Evolutionary conservation across 2,329 filamentous ascomycete genomes (phyloP).

Genomic region (Calonectria ilicicola): DNA sequence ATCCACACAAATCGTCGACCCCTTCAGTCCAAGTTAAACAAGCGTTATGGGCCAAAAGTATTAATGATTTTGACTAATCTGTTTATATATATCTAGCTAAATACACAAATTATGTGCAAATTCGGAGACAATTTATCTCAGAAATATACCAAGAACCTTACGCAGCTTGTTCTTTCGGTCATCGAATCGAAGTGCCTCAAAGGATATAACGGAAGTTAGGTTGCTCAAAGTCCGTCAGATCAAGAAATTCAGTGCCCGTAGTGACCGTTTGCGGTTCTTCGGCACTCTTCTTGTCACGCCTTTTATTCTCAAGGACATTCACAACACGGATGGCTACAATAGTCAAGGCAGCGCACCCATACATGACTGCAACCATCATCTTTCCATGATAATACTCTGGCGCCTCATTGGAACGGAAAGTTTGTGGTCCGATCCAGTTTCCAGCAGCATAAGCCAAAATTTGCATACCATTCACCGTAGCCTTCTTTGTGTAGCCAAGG

Average conservation of each 20-base stretch:
- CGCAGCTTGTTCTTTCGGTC: background rate
- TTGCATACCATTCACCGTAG: slow-evolving; percentile 40
- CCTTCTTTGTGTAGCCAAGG: slow-evolving; percentile 46
- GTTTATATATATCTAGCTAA: too few species aligned
- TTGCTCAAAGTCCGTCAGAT: slow-evolving; percentile 41
- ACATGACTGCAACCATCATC: slow-evolving; percentile 40
- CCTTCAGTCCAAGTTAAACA: too few species aligned
- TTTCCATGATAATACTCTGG: slow-evolving; percentile 41
- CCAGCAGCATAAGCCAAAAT: slow-evolving; percentile 35
- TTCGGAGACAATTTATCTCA: background rate
- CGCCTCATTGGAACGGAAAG: slow-evolving; percentile 36
- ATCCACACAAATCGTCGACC: too few species aligned
- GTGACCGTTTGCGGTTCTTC: slow-evolving; percentile 22
- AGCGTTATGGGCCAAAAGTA: too few species aligned
- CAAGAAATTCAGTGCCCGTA: slow-evolving; percentile 36
- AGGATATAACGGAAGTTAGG: slow-evolving; percentile 38
- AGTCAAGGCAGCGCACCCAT: slow-evolving; percentile 28
- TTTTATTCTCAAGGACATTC: slow-evolving; percentile 39
- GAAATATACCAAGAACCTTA: background rate
- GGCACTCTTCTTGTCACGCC: slow-evolving; percentile 40
- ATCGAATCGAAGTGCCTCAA: background rate
- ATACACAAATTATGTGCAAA: background rate
- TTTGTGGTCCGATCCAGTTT: slow-evolving; percentile 42
- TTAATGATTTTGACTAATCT: too few species aligned
- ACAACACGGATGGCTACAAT: slow-evolving; percentile 32